These are phyloP conservation scores for Cladosporium cucumerinum DNA, from an alignment of 2,329 filamentous ascomycete species.

Conservation along the genomic window DNA sequence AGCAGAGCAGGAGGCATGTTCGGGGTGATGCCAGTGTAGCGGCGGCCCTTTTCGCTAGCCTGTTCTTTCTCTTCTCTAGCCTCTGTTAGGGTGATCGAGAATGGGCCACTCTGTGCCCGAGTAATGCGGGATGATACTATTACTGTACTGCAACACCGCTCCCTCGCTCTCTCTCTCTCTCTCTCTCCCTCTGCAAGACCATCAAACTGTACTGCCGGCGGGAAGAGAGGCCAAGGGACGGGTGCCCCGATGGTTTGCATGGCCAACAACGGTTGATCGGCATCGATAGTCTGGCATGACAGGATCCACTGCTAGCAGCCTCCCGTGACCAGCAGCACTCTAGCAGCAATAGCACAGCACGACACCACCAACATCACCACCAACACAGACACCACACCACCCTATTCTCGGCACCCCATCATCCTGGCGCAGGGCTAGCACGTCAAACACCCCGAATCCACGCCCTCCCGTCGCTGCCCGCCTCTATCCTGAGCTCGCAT, in stretches of 20 bases:
- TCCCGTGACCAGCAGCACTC: not conserved
- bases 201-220: not conserved
- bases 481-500: constrained; percentile 1
- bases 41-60: not conserved
- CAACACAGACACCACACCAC: not conserved
- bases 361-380: not conserved
- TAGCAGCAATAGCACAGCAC: not conserved
- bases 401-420: constrained; percentile 16
- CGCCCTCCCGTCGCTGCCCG: not conserved
- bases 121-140: not conserved
- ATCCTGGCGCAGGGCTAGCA: not conserved
- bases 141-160: not conserved
- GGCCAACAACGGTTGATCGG: not conserved
- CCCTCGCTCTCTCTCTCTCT: not conserved
- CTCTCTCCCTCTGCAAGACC: not conserved
- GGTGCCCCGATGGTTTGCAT: not conserved
- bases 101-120: not conserved
- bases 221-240: not conserved
- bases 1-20: not conserved
- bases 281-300: constrained; percentile 1
- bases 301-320: not conserved
- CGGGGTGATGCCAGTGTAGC: not conserved
- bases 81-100: not conserved
- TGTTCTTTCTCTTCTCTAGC: not conserved
- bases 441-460: not conserved